Percentiles rank a stretch among this genome's conserved stretches.
phyloP scores from a whole-genome alignment of 2,329 filamentous ascomycete genomes.

The Aspergillus eucalypticola region DNA sequence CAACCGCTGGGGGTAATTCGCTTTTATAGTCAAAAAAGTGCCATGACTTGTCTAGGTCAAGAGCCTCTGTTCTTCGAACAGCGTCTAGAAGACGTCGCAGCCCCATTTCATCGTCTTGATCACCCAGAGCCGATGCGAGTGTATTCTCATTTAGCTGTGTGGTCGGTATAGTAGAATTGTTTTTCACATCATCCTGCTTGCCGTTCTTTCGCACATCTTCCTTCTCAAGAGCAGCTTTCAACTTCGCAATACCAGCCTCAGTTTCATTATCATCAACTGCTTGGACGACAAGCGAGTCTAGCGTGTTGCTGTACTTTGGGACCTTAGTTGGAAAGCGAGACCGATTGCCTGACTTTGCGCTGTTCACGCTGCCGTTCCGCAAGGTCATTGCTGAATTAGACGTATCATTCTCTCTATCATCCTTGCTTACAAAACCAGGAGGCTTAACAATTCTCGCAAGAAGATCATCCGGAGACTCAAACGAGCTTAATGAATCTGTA shows the following conservation, averaged over 20 bases:
- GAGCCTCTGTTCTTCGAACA: slow-evolving; percentile 62
- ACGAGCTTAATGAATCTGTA: slow-evolving; percentile 57
- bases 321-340: slow-evolving; percentile 2
- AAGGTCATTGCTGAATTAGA: slow-evolving; percentile 12
- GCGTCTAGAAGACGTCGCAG: slow-evolving; percentile 56
- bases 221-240: slow-evolving; percentile 34
- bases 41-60: slow-evolving; percentile 55
- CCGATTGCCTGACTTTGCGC: slow-evolving; percentile 19
- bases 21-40: slow-evolving; percentile 54
- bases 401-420: slow-evolving; percentile 9
- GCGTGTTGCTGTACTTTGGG: slow-evolving; percentile 62
- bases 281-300: slow-evolving; percentile 63
- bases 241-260: slow-evolving; percentile 52
- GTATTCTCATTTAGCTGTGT: slow-evolving; percentile 39
- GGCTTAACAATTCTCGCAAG: slow-evolving; percentile 33
- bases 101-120: slow-evolving; percentile 45
- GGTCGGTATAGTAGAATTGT: slow-evolving; percentile 3
- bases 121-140: slow-evolving; percentile 46
- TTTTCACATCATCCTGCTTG: background rate
- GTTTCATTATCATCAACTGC: slow-evolving; percentile 61
- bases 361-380: slow-evolving; percentile 22
- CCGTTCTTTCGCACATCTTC: background rate
- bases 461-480: slow-evolving; percentile 58
- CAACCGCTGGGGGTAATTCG: slow-evolving; percentile 22
- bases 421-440: slow-evolving; percentile 13